Evolutionary conservation across 345 rosid species (phyloP).

Genomic region (Angophora floribunda): DNA sequence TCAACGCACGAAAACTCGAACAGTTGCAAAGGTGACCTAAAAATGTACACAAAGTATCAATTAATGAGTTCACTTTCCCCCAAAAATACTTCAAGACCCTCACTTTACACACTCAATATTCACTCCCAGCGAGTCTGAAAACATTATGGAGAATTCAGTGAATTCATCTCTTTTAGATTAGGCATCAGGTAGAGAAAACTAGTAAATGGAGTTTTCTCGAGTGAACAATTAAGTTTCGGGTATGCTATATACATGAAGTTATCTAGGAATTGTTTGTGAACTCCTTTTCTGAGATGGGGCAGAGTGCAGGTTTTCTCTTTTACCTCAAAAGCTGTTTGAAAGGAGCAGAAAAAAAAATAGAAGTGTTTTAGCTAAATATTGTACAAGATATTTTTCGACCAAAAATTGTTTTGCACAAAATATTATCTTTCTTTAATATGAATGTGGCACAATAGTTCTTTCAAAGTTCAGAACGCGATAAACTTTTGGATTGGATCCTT

Average conservation of each 20-base stretch:
- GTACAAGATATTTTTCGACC: too few relatives aligned
- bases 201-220: not conserved
- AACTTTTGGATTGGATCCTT: too few relatives aligned
- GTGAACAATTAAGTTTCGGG: not conserved
- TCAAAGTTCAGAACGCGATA: too few relatives aligned
- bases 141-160: not conserved
- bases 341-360: not conserved
- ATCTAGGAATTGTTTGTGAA: not conserved
- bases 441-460: too few relatives aligned
- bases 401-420: too few relatives aligned
- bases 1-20: fast-evolving
- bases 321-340: not conserved
- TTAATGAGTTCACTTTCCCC: not conserved
- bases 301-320: too few relatives aligned
- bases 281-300: not conserved
- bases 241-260: not conserved
- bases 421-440: too few relatives aligned
- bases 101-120: not conserved
- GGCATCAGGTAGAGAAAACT: not conserved
- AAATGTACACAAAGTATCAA: not conserved
- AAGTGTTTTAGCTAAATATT: not conserved
- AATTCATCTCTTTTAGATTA: too few relatives aligned
- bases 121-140: not conserved
- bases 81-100: not conserved
- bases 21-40: fast-evolving